These are phyloP conservation scores for Beauveria varroae DNA, from an alignment of 2,329 filamentous ascomycete species.

Conservation along the genomic window DNA sequence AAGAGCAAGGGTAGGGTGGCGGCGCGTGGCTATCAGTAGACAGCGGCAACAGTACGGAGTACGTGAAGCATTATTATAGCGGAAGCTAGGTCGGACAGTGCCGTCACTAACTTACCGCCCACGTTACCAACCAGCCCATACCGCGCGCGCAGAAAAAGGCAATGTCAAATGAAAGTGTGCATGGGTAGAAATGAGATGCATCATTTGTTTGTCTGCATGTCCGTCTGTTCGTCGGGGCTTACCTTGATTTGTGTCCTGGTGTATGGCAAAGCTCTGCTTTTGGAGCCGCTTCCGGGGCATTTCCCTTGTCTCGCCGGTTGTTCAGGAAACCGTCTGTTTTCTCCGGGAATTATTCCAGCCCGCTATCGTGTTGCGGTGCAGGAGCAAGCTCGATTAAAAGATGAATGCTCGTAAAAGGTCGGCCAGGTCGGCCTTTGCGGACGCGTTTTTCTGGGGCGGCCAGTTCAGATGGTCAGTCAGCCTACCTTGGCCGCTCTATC, in stretches of 20 bases:
- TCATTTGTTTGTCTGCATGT: neutral
- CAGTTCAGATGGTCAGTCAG: neutral
- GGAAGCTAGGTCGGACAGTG: neutral
- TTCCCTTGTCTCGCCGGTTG: neutral
- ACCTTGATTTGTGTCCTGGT: conserved; percentile 22
- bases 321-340: neutral
- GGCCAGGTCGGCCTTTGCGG: neutral
- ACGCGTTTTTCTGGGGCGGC: neutral
- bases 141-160: neutral
- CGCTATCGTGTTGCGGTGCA: neutral
- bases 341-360: neutral
- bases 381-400: neutral
- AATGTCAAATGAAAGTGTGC: neutral
- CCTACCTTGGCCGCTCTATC: neutral
- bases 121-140: neutral
- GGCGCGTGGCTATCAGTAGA: neutral
- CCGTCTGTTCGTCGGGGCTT: neutral
- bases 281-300: conserved; percentile 27
- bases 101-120: neutral
- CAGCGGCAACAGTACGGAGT: neutral
- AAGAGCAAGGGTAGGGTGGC: neutral
- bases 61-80: neutral
- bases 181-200: neutral
- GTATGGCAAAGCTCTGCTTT: conserved; percentile 28
- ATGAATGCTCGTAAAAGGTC: neutral